Base-by-base conservation (phyloP, 2,329 filamentous ascomycete genomes). In the Zymoseptoria brevis region DNA sequence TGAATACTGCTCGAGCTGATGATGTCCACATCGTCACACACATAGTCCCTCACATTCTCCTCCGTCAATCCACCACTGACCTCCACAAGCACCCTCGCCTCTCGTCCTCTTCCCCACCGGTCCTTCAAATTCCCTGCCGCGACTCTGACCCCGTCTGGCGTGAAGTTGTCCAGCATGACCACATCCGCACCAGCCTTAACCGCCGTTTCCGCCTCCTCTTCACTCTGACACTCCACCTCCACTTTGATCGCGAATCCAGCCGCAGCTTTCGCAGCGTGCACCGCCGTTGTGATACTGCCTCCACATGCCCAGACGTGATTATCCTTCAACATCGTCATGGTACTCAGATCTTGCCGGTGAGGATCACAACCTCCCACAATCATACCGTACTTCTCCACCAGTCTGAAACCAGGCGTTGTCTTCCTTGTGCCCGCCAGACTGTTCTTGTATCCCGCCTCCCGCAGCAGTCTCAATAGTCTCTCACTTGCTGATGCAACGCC, bases 261-360 rank as follows among this genome's bases (percentile, higher is more conserved):
- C 0, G 87, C 90, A 9, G 86, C 81, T 73, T 90, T 90, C 22
- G 94, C 94, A 1, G 93, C 90, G 49, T 79, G 79, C 22, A 99
- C 92, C 5, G 94, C 94, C 21, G 88, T 85, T 1, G 88, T 86
- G 74, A 99, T 97, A 71, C 88, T 89, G 24, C 80, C 80, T 50
- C 87, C 87, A 57, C 88, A 87, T 63, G 90, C 90, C 88, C 93
- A 96, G 59, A 99, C 87, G 76, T 99, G 94, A 76, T 99, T 99
- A 76, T 99, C 94, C 79, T 99, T 99, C 65, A 99, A 81, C 94
- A 99, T 99, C 58, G 92, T 92, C 94, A 99, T 97, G 64, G 87
- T 84, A 73, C 74, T 77, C 2, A 99, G 80, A 73, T 99, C 94
- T 76, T 96, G 90, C 30, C 94, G 81, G 75, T 99, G 94, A 2